Base-by-base conservation (phyloP, 164 flowering plant genomes). In the Tinospora cordifolia region DNA sequence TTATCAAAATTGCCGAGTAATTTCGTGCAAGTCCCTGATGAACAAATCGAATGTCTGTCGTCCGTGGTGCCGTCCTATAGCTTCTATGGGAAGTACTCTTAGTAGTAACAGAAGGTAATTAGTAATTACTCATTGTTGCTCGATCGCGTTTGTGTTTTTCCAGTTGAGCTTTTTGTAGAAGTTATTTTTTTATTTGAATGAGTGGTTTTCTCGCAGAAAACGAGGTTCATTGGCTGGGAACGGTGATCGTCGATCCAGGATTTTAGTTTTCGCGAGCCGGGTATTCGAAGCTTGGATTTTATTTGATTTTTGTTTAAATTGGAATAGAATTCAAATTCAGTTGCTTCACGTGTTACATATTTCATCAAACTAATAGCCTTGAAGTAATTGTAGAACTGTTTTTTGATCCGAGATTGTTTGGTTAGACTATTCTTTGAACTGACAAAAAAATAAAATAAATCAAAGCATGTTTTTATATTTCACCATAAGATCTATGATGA, bases 231-330 rank as follows among this genome's bases (percentile, higher is more conserved):
- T 36, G 40, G 36, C 22, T 58, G 57, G 51, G 25, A 68, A 68
- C 51, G 57, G 69, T 76, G 49, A 27, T 44, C 30, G 36, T 63
- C 64, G 22, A 49, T 65, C 69, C 38, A 78, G 74, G 62, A 69
- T 21, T 57, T 11, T 73, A 62, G 77, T 81, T 67, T 75, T 34
- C 34, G 76, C 82, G 5, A 72, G 59, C 59, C 58, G 19, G 82
- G 87, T 83, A 81, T 51, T 84, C 81, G n/a, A 78, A 51, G 68
- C 40, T 39, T 44, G 24, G 24, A 49, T 15, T 19, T 3, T 26
- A 30, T 30, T 7, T 25, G 1, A 14, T 38, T 27, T 17, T 46
- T 36, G 8, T 27, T 38, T n/a, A n/a, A 14, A n/a, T 8, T 51
- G 0, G 8, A 51, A 51, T 51, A 22, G 57, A 19, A 51, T 17